Evolutionary conservation across 192 early-diverging fungal species (phyloP).

Genomic region (Backusella parvicylindrica): DNA sequence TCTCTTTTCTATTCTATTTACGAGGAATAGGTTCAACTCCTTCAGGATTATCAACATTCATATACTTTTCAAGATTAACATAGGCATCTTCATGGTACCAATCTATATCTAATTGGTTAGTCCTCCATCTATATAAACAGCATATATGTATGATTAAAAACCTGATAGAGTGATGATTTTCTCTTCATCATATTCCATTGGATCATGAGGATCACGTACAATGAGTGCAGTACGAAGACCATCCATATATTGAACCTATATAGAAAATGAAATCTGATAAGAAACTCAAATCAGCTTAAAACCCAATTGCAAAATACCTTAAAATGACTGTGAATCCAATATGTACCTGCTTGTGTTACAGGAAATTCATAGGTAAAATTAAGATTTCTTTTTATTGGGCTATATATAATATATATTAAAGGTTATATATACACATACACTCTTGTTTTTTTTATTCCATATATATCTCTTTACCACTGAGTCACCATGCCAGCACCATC

Average conservation of each 20-base stretch:
- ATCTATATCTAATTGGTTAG: too few relatives aligned
- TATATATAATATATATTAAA: too few relatives aligned
- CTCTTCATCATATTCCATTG: constrained; percentile 70
- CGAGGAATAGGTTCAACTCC: constrained; percentile 73
- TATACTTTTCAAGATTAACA: constrained; percentile 49
- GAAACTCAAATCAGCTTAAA: neutral
- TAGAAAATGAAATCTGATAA: neutral
- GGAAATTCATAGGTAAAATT: constrained; percentile 70
- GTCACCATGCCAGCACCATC: constrained; percentile 73
- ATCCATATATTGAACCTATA: constrained; percentile 70
- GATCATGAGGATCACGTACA: constrained; percentile 57
- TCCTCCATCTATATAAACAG: too few relatives aligned
- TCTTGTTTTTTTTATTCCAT: neutral
- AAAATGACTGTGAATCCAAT: constrained; percentile 81
- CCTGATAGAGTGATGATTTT: constrained; percentile 61
- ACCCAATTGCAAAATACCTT: constrained; percentile 21
- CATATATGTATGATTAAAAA: constrained; percentile 14
- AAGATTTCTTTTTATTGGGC: constrained; percentile 60
- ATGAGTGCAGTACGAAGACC: constrained; percentile 73
- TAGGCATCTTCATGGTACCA: constrained; percentile 70
- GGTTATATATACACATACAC: too few relatives aligned
- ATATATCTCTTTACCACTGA: constrained; percentile 45
- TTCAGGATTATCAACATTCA: constrained; percentile 63
- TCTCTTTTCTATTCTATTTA: too few relatives aligned
- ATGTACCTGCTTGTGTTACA: constrained; percentile 72